These are phyloP conservation scores for Rhodotorula kratochvilovae DNA, from an alignment of 768 basidiomycete species.

Conservation along the genomic window DNA sequence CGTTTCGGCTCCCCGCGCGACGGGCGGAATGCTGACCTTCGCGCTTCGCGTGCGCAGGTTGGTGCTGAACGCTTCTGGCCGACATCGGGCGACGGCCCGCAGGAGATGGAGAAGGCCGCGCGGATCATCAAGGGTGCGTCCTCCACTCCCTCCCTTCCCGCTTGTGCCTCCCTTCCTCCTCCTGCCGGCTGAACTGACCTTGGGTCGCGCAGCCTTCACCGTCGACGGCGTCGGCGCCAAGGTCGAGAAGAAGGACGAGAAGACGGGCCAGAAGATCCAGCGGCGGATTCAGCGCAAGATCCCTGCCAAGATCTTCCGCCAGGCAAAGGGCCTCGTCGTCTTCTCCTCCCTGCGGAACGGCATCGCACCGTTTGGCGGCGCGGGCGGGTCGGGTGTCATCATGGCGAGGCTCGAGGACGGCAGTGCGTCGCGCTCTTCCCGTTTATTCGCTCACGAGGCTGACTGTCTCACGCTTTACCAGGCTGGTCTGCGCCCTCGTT, in stretches of 20 bases:
- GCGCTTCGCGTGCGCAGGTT: neutral
- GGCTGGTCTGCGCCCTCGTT: conserved; percentile 43
- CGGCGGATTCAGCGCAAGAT: conserved; percentile 33
- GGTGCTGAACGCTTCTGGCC: conserved; percentile 36
- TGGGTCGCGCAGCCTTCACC: conserved; percentile 34
- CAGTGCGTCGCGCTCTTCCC: neutral
- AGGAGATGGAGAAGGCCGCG: conserved; percentile 42
- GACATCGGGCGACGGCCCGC: conserved; percentile 8
- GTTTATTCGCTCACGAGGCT: neutral
- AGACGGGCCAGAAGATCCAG: conserved; percentile 34
- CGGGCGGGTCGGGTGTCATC: conserved; percentile 8
- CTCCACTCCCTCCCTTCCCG: neutral
- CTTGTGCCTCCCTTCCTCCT: neutral
- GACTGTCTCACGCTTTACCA: neutral
- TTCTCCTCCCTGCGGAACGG: conserved; percentile 41
- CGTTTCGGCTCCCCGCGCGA: neutral
- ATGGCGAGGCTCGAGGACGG: conserved; percentile 30
- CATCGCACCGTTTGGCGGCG: conserved; percentile 15
- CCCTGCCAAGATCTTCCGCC: conserved; percentile 18
- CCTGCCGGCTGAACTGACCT: neutral
- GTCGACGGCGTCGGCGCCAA: conserved; percentile 29
- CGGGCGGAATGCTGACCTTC: neutral
- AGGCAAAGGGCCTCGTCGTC: conserved; percentile 36
- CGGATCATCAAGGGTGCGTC: conserved; percentile 38
- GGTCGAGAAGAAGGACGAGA: conserved; percentile 9